These are phyloP conservation scores for Acanthamoeba castellanii DNA, from an alignment of 208 protist genomes.

Conservation along the genomic window DNA sequence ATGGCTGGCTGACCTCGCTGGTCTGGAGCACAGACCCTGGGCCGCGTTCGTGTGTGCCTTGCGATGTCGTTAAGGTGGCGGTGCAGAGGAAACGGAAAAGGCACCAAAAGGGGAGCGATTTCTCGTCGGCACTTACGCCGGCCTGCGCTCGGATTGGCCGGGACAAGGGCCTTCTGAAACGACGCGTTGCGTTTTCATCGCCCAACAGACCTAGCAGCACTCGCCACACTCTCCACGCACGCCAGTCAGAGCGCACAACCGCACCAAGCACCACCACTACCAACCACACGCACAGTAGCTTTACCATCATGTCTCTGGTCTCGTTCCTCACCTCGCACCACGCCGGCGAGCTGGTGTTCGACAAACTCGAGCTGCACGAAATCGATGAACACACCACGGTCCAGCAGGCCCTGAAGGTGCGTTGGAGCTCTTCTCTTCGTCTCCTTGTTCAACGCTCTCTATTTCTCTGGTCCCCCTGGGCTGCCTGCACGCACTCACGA, in stretches of 20 bases:
- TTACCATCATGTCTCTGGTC: neutral
- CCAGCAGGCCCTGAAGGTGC: slow-evolving; percentile 8
- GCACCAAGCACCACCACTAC: neutral
- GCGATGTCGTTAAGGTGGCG: neutral
- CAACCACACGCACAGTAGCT: neutral
- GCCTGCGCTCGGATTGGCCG: too few relatives aligned
- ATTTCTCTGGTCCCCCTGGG: neutral
- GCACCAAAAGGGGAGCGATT: too few relatives aligned
- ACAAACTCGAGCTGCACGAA: slow-evolving; percentile 34
- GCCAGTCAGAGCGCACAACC: too few relatives aligned
- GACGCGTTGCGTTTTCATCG: too few relatives aligned
- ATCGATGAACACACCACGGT: slow-evolving; percentile 19
- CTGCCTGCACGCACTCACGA: neutral
- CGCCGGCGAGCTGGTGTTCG: slow-evolving; percentile 37
- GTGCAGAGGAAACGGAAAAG: neutral
- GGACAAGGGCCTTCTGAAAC: too few relatives aligned
- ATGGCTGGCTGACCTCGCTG: too few relatives aligned
- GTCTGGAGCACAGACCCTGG: too few relatives aligned
- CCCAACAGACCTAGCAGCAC: too few relatives aligned
- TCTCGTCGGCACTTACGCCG: too few relatives aligned
- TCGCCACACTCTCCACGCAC: too few relatives aligned
- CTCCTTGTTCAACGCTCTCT: neutral
- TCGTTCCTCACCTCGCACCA: slow-evolving; percentile 47
- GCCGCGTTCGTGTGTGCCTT: too few relatives aligned
- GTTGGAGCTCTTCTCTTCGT: neutral